Base-by-base conservation (phyloP, 345 rosid genomes). In the Hypericum perforatum region DNA sequence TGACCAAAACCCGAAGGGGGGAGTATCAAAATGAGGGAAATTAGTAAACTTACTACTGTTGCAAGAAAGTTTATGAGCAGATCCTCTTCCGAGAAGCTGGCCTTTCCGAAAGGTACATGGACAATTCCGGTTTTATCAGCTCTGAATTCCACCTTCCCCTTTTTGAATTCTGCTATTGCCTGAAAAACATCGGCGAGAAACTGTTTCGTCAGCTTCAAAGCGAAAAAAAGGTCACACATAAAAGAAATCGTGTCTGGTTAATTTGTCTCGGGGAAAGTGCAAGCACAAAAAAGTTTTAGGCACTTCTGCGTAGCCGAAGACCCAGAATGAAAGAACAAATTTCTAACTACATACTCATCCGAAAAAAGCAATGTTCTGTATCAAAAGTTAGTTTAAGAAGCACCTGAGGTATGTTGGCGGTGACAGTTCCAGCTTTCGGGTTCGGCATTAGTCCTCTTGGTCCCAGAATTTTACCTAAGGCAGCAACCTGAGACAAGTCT, bases 391-490 rank as follows among this genome's bases (percentile, higher is more conserved):
- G 32, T 22, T 22, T 22, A 22, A 22, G 32, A 22, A 22, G 32
- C 65, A 92, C 97, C 97, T 84, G 95, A 58, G 94, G 91, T 66
- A 88, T 76, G 63, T 88, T 80, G 9, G 89, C 65, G 45, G 97
- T 68, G 62, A 92, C 95, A 9, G 99, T 92, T 41, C 95, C 99
- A 46, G 97, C 97, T 77, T 92, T 92, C 13, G 99, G 99, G 66
- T 88, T 92, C 37, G 99, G 99, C 99, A 92, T 92, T 67, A 92
- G 91, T 61, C 99, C 99, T 9, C 97, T 76, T 12, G 99, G 99
- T 68, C 99, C 99, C 41, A 92, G 80, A 75, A 92, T 84, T 80
- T 79, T 92, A 62, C 99, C 99, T 43, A 92, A 73, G 65, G 86
- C 77, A 39, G 99, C 97, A 72, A 85, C 99, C 98, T 88, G 74